Evolutionary conservation across 1,284 basidiomycete species (phyloP).

Genomic region (Peniophora sp.): DNA sequence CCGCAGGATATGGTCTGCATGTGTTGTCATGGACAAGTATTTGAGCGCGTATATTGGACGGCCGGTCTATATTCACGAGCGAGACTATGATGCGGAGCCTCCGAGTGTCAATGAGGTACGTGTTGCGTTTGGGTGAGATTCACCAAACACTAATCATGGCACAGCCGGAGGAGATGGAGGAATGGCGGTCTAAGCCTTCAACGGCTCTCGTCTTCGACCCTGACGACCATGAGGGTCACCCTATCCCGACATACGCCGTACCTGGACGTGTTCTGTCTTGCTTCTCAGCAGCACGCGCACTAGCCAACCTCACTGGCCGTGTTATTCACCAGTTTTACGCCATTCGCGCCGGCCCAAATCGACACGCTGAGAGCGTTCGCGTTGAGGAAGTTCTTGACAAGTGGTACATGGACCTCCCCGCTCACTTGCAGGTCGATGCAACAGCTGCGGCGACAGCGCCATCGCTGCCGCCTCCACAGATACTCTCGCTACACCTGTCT

Average conservation of each 20-base stretch:
- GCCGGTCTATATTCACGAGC: conserved; percentile 71
- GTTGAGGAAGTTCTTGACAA: conserved; percentile 67
- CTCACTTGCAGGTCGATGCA: conserved; percentile 58
- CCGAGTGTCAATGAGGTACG: conserved; percentile 59
- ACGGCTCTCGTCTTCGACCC: conserved; percentile 26
- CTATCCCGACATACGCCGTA: conserved; percentile 23
- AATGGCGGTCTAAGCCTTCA: conserved; percentile 39
- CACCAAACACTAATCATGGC: background rate
- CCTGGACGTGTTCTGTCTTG: conserved; percentile 59
- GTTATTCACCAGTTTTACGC: conserved; percentile 74
- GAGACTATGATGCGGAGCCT: conserved; percentile 73
- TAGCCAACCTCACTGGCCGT: conserved; percentile 58
- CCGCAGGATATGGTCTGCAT: conserved; percentile 75
- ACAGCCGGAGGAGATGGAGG: conserved; percentile 56
- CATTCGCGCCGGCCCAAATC: conserved; percentile 47
- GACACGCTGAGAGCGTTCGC: conserved; percentile 48
- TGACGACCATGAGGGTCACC: conserved; percentile 12
- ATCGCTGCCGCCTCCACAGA: conserved; percentile 45
- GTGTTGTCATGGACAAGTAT: conserved; percentile 76
- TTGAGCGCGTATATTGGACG: conserved; percentile 76
- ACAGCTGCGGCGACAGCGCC: conserved; percentile 26
- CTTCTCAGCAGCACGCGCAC: conserved; percentile 67
- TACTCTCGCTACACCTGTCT: conserved; percentile 76
- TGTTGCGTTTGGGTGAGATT: conserved; percentile 3
- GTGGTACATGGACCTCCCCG: conserved; percentile 72